These are phyloP conservation scores for Aciculosporium take DNA, from an alignment of 2,329 filamentous ascomycete genomes.

Conservation along the genomic window DNA sequence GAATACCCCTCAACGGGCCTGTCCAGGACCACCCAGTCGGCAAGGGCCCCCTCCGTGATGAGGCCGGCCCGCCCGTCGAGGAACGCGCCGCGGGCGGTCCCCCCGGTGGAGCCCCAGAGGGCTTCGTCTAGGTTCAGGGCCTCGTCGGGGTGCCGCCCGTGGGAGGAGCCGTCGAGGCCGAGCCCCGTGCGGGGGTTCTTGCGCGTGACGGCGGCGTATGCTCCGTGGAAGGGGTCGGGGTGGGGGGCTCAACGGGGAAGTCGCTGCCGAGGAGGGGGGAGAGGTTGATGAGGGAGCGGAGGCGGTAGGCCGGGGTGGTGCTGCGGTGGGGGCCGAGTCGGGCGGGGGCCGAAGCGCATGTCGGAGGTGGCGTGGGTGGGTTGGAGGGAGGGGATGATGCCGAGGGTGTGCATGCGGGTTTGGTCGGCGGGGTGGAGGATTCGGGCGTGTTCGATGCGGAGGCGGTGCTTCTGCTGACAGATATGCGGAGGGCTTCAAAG, in stretches of 20 bases:
- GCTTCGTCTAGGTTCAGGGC: conserved; percentile 44
- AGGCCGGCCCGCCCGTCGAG: conserved; percentile 43
- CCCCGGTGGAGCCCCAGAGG: conserved; percentile 45
- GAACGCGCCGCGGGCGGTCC: conserved; percentile 44
- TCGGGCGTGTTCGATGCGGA: conserved; percentile 58
- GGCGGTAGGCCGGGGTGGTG: conserved; percentile 45
- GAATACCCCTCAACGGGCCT: conserved; percentile 34
- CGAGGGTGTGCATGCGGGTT: conserved; percentile 38
- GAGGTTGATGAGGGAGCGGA: conserved; percentile 43
- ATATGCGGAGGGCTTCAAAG: conserved; percentile 21
- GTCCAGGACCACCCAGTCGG: conserved; percentile 60
- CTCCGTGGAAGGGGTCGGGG: conserved; percentile 50
- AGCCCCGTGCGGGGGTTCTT: conserved; percentile 42
- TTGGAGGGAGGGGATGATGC: conserved; percentile 54
- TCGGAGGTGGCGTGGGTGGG: conserved; percentile 61
- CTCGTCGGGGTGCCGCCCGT: conserved; percentile 47
- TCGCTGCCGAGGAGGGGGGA: conserved; percentile 50
- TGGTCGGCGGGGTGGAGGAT: conserved; percentile 56
- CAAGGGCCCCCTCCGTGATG: conserved; percentile 45
- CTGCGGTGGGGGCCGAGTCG: conserved; percentile 45
- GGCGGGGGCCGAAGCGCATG: conserved; percentile 50
- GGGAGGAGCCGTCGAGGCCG: conserved; percentile 29
- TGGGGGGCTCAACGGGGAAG: conserved; percentile 57
- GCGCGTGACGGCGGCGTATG: conserved; percentile 53
- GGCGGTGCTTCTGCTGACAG: conserved; percentile 41